Percentiles rank a stretch among this genome's conserved stretches.
These are phyloP conservation scores for Barnettozyma botsteinii DNA, from an alignment of 805 yeast species.

Conservation along the genomic window DNA sequence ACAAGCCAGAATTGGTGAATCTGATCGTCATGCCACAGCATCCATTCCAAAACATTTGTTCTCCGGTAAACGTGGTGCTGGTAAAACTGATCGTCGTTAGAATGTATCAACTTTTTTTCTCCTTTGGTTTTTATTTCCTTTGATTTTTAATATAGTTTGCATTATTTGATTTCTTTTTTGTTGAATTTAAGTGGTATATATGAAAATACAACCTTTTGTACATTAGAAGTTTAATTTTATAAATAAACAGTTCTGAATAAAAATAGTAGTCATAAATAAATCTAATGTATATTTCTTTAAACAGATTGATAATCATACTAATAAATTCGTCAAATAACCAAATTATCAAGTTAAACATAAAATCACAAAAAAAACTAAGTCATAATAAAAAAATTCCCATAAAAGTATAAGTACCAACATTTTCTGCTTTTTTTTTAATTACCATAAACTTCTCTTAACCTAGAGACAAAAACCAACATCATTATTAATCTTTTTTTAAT, in stretches of 20 bases:
- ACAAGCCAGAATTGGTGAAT: constrained; percentile 90
- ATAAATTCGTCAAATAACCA: too few species aligned
- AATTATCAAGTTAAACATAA: too few species aligned
- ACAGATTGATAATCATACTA: too few species aligned
- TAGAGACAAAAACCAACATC: too few species aligned
- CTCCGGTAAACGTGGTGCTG: constrained; percentile 95
- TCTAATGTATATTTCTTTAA: too few species aligned
- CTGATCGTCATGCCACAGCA: constrained; percentile 85
- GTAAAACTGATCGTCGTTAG: constrained; percentile 85
- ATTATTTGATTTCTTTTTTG: constrained; percentile 3
- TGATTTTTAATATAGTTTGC: constrained; percentile 3
- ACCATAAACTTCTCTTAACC: too few species aligned
- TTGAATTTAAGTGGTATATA: neutral
- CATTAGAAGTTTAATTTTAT: neutral
- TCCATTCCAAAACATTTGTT: constrained; percentile 89
- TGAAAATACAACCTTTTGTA: neutral
- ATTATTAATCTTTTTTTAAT: too few species aligned
- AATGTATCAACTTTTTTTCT: neutral
- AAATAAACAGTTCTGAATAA: neutral
- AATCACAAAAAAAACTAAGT: too few species aligned
- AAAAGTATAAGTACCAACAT: too few species aligned
- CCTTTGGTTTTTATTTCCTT: neutral
- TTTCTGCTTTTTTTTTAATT: too few species aligned
- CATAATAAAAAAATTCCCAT: too few species aligned
- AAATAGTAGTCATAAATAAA: too few species aligned